Evolutionary conservation across 768 basidiomycete genomes (phyloP).

Genomic region (Nevesoporus exiguus): DNA sequence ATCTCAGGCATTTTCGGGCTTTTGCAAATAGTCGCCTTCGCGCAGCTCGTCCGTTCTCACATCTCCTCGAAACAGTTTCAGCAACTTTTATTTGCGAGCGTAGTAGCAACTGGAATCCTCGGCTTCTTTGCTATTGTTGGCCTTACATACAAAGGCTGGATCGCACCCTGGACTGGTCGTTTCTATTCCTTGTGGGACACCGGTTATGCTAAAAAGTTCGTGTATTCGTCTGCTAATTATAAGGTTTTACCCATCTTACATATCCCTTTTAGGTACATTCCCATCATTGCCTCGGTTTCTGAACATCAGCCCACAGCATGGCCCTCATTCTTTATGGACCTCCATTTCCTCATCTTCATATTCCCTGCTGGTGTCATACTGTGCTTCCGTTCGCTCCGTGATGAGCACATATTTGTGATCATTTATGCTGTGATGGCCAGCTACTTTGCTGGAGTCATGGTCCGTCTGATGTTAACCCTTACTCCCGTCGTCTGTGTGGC

Average conservation of each 20-base stretch:
- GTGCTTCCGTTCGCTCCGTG: constrained; percentile 91
- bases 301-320: constrained; percentile 99
- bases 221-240: constrained; percentile 3
- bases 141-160: constrained; percentile 90
- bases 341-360: constrained; percentile 94
- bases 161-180: constrained; percentile 99
- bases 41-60: constrained; percentile 83
- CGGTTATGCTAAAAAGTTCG: constrained; percentile 95
- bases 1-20: constrained; percentile 89
- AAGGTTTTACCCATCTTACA: not conserved
- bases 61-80: constrained; percentile 93
- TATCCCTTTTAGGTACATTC: constrained; percentile 66
- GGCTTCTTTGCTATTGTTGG: constrained; percentile 71
- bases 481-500: constrained; percentile 96
- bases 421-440: constrained; percentile 94
- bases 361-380: constrained; percentile 96
- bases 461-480: constrained; percentile 95
- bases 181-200: constrained; percentile 99
- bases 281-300: constrained; percentile 97
- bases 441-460: constrained; percentile 99
- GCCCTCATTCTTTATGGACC: constrained; percentile 99
- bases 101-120: constrained; percentile 66
- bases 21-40: constrained; percentile 93
- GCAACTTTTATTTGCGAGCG: constrained; percentile 64
- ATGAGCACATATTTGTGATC: constrained; percentile 98